These are phyloP conservation scores for Rickenella mellea DNA, from an alignment of 768 basidiomycete species.

Conservation along the genomic window DNA sequence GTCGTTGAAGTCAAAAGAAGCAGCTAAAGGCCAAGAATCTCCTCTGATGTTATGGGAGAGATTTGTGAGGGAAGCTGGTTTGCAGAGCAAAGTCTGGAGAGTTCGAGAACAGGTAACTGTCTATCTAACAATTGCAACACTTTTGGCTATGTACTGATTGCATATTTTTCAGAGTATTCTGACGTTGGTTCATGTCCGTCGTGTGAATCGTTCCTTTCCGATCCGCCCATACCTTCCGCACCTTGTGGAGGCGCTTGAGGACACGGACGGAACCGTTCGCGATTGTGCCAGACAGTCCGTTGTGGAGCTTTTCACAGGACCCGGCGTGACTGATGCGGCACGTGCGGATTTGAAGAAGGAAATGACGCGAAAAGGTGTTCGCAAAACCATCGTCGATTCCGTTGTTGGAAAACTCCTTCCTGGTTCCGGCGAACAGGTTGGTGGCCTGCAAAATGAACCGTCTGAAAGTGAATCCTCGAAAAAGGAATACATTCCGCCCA, in stretches of 20 bases:
- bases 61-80: constrained; percentile 58
- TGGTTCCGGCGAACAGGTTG: constrained; percentile 24
- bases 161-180: constrained; percentile 26
- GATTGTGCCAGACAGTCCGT: constrained; percentile 75
- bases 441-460: constrained; percentile 40
- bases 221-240: constrained; percentile 70
- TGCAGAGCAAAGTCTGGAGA: constrained; percentile 78
- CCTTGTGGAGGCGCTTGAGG: constrained; percentile 82
- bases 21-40: constrained; percentile 58
- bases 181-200: constrained; percentile 64
- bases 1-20: constrained; percentile 25
- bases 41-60: constrained; percentile 65
- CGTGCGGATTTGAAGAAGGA: constrained; percentile 91
- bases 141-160: too few relatives aligned
- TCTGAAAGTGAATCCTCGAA: constrained; percentile 43
- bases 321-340: constrained; percentile 75
- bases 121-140: constrained; percentile 21
- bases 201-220: constrained; percentile 62
- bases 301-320: constrained; percentile 78
- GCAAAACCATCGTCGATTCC: constrained; percentile 79
- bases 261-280: constrained; percentile 84
- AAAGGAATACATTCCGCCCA: constrained; percentile 70
- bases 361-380: constrained; percentile 73
- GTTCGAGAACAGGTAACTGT: constrained; percentile 68
- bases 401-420: constrained; percentile 62